Evolutionary conservation across 1,139 yeast genomes (phyloP).

Genomic region (Debaryomyces nepalensis): DNA sequence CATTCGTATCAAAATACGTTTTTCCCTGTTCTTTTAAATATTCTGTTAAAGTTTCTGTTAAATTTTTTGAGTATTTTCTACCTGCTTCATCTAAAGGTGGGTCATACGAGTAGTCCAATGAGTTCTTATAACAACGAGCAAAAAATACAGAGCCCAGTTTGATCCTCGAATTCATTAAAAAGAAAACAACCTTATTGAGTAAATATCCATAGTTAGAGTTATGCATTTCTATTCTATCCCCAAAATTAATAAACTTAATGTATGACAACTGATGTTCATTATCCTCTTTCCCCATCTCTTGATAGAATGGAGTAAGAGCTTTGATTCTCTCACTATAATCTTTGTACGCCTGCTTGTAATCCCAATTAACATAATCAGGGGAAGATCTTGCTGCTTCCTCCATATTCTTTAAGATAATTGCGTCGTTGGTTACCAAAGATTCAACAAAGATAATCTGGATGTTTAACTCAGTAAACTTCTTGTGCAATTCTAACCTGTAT

Average conservation of each 20-base stretch:
- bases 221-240: conserved; percentile 82
- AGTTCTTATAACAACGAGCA: conserved; percentile 77
- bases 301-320: conserved; percentile 55
- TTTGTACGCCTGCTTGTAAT: conserved; percentile 59
- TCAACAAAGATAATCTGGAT: conserved; percentile 88
- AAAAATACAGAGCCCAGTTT: conserved; percentile 86
- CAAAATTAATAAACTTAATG: conserved; percentile 86
- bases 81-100: conserved; percentile 72
- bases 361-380: conserved; percentile 85
- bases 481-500: conserved; percentile 64
- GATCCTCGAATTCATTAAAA: conserved; percentile 83
- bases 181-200: conserved; percentile 86
- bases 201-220: conserved; percentile 85
- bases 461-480: conserved; percentile 56
- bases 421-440: conserved; percentile 76
- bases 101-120: conserved; percentile 58
- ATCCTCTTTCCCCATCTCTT: conserved; percentile 50
- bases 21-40: conserved; percentile 41
- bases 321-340: conserved; percentile 62
- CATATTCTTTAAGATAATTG: conserved; percentile 73
- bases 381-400: conserved; percentile 81
- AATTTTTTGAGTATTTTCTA: conserved; percentile 51
- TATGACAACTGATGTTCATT: conserved; percentile 62
- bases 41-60: conserved; percentile 41
- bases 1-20: conserved; percentile 27